Percentiles rank a stretch among this genome's conserved stretches.
Conservation (phyloP, 2,329 filamentous ascomycete genomes). For the Ceratocystis cacaofunesta region DNA sequence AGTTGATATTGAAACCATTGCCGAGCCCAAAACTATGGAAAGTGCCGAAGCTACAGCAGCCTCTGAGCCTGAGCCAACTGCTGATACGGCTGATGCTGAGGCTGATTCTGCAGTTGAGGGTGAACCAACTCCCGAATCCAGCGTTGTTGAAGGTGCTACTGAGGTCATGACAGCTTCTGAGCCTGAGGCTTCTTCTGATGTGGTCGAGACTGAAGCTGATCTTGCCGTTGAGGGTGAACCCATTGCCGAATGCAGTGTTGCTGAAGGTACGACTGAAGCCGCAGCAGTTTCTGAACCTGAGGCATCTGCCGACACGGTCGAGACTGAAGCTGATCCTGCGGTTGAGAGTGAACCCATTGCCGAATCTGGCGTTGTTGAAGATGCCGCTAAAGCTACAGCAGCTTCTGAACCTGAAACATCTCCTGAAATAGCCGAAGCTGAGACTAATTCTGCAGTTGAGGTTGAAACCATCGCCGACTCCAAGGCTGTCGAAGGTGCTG, state of each 20-base stretch:
- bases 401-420: too few species aligned
- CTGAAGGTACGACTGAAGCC: neutral
- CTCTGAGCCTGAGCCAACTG: neutral
- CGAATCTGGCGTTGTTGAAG: too few species aligned
- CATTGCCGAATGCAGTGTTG: neutral
- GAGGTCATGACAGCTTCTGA: too few species aligned
- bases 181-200: too few species aligned
- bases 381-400: too few species aligned
- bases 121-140: rapidly evolving
- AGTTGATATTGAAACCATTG: rapidly evolving
- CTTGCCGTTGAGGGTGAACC: too few species aligned
- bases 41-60: too few species aligned
- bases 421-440: too few species aligned
- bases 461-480: rapidly evolving
- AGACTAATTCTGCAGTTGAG: neutral
- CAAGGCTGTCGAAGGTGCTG: too few species aligned
- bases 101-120: neutral
- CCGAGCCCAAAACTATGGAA: too few species aligned
- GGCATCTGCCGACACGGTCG: rapidly evolving
- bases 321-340: neutral
- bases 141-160: neutral
- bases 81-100: neutral
- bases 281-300: neutral
- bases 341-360: neutral
- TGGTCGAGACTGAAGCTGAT: neutral